phyloP scores from a whole-genome alignment of 164 flowering plant genomes.

The Magnolia kwangsiensis region DNA sequence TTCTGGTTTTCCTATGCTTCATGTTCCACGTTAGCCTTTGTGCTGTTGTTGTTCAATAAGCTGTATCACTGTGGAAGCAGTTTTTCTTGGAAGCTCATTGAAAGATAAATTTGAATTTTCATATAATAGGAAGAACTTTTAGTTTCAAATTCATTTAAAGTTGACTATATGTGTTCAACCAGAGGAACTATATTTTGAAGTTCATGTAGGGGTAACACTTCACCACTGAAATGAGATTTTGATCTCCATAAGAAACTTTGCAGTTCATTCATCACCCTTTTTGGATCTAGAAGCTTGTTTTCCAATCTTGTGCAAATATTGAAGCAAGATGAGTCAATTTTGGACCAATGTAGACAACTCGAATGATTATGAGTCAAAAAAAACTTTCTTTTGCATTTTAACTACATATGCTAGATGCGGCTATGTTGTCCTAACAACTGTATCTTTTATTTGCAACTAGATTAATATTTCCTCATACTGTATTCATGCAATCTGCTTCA shows the following conservation, averaged over 20 bases:
- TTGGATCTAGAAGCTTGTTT: not conserved
- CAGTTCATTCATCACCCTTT: not conserved
- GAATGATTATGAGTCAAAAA: not conserved
- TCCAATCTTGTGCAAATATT: not conserved
- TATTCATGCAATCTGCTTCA: not conserved
- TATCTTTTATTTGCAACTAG: too few relatives aligned
- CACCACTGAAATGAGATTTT: not conserved
- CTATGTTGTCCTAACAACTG: too few relatives aligned
- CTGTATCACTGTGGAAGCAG: too few relatives aligned
- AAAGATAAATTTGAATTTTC: too few relatives aligned
- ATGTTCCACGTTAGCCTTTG: too few relatives aligned
- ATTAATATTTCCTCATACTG: not conserved
- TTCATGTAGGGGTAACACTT: not conserved
- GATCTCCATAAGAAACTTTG: not conserved
- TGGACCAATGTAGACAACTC: not conserved
- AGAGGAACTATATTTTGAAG: not conserved
- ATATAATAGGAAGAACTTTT: too few relatives aligned
- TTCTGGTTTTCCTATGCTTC: not conserved
- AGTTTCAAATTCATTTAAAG: too few relatives aligned
- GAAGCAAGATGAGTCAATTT: not conserved
- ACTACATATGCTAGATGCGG: too few relatives aligned
- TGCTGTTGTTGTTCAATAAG: too few relatives aligned
- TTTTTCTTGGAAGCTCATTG: too few relatives aligned
- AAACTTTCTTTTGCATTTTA: too few relatives aligned
- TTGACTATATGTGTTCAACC: not conserved